These are phyloP conservation scores for Hibiscus syriacus DNA, from an alignment of 345 rosid genomes.

Conservation along the genomic window DNA sequence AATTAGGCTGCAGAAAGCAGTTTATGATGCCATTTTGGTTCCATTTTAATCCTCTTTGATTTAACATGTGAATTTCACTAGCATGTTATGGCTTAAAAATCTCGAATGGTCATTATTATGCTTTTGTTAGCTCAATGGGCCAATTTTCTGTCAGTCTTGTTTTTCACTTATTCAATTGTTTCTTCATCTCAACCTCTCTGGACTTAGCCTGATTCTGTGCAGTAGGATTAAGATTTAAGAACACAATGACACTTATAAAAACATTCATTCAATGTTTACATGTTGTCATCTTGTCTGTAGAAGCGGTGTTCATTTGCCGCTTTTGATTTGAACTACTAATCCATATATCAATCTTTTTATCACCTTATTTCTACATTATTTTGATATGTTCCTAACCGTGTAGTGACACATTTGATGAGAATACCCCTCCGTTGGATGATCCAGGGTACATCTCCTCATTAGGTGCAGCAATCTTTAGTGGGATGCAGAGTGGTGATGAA, in stretches of 20 bases:
- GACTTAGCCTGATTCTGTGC: not conserved
- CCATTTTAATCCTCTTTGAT: not conserved
- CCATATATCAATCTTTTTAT: not conserved
- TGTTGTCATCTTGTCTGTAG: not conserved
- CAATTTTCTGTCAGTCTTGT: no score
- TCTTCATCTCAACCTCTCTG: not conserved
- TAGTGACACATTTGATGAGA: conserved; percentile 78
- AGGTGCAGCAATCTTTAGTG: conserved; percentile 61
- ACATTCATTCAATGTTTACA: not conserved
- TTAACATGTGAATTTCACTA: not conserved
- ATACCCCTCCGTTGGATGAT: conserved; percentile 63
- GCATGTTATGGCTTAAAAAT: not conserved
- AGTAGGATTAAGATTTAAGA: not conserved
- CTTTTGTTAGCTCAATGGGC: no score
- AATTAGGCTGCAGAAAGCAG: not conserved
- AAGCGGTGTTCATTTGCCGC: not conserved
- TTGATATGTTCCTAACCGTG: conserved; percentile 13
- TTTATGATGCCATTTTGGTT: not conserved
- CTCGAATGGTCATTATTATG: not conserved
- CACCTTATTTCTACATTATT: no score
- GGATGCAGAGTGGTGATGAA: conserved; percentile 61
- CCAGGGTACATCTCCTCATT: no score
- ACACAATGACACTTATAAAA: not conserved
- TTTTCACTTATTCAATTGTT: not conserved
- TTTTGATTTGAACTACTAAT: not conserved